These are phyloP conservation scores for Tetrahymena thermophila DNA, from an alignment of 73 alveolate species.

Conservation along the genomic window DNA sequence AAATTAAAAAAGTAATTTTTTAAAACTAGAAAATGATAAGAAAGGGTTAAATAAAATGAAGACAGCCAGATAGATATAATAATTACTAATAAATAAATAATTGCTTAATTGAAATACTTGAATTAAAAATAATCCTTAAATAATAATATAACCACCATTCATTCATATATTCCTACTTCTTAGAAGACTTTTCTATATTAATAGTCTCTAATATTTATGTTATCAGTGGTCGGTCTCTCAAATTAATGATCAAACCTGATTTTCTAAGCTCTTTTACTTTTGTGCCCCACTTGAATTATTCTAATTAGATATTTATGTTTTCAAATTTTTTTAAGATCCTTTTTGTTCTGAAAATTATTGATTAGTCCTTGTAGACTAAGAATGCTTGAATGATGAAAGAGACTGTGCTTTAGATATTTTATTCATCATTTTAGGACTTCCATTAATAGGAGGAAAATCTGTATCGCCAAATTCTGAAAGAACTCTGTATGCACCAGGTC, in stretches of 20 bases:
- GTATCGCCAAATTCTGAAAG: not conserved
- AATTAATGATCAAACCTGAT: not conserved
- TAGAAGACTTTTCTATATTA: too few relatives aligned
- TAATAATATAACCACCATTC: not conserved
- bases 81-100: not conserved
- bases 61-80: not conserved
- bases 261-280: not conserved
- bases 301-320: not conserved
- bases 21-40: too few relatives aligned
- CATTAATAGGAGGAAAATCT: not conserved
- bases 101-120: not conserved
- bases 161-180: not conserved
- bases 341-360: not conserved
- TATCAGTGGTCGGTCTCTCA: not conserved
- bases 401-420: not conserved
- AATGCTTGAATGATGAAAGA: not conserved
- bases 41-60: not conserved
- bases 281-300: not conserved
- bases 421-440: not conserved
- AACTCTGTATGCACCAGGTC: not conserved
- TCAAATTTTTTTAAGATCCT: not conserved
- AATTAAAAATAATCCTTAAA: too few relatives aligned
- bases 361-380: not conserved
- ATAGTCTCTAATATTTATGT: not conserved
- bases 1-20: too few relatives aligned